These are phyloP conservation scores for Aquilaria malaccensis DNA, from an alignment of 345 rosid species.

Conservation along the genomic window DNA sequence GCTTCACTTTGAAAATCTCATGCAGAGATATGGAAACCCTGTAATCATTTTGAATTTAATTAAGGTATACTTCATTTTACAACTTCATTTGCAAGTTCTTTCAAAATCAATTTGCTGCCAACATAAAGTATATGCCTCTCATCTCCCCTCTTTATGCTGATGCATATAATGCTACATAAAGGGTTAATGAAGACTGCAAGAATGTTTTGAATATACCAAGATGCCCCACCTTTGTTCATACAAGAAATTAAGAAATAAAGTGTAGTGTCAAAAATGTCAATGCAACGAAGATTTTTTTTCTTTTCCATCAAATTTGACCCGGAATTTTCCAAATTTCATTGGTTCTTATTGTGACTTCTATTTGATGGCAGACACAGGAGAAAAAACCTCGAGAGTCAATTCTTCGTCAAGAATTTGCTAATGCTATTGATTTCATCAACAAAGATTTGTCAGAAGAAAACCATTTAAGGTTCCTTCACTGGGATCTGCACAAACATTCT, in stretches of 20 bases:
- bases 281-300: too few relatives aligned
- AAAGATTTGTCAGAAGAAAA: constrained; percentile 80
- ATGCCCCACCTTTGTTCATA: too few relatives aligned
- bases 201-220: too few relatives aligned
- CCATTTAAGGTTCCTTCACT: constrained; percentile 70
- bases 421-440: constrained; percentile 87
- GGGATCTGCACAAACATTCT: constrained; percentile 87
- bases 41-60: constrained; percentile 90
- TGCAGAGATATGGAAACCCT: constrained; percentile 86
- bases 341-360: constrained; percentile 11
- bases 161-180: too few relatives aligned
- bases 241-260: too few relatives aligned
- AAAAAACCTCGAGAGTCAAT: constrained; percentile 91
- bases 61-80: constrained; percentile 48
- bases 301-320: too few relatives aligned
- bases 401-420: constrained; percentile 92
- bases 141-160: too few relatives aligned
- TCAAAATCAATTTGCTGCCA: too few relatives aligned
- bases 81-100: constrained; percentile 1
- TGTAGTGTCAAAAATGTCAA: too few relatives aligned
- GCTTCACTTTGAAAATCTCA: constrained; percentile 92
- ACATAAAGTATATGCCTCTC: too few relatives aligned
- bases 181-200: too few relatives aligned
- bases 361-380: constrained; percentile 45
- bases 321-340: not conserved